These are phyloP conservation scores for Solanum ossicruentum DNA, from an alignment of 257 asterid genomes.

Conservation along the genomic window DNA sequence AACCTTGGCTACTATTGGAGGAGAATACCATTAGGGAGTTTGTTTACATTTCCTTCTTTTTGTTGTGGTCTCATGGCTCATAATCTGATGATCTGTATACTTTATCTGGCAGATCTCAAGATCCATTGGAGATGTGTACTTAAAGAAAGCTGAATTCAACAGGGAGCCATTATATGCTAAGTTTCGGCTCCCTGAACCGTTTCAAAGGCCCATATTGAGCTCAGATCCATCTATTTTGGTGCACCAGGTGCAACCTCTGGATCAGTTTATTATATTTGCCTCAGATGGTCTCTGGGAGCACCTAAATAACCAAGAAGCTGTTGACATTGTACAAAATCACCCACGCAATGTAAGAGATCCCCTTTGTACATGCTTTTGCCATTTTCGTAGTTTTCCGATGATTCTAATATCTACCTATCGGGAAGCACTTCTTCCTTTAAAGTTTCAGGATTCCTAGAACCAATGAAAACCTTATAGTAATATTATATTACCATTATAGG, in stretches of 20 bases:
- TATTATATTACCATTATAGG: neutral
- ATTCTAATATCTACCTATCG: neutral
- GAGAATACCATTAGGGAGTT: neutral
- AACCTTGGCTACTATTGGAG: neutral
- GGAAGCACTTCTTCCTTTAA: neutral
- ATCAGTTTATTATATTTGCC: constrained; percentile 63
- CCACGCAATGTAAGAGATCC: constrained; percentile 40
- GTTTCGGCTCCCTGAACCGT: constrained; percentile 56
- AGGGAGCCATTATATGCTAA: constrained; percentile 62
- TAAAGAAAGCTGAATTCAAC: constrained; percentile 59
- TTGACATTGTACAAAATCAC: constrained; percentile 54
- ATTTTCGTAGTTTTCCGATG: neutral
- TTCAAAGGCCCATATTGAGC: constrained; percentile 53
- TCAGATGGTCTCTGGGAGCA: constrained; percentile 88
- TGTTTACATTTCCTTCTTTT: neutral
- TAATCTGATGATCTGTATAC: neutral
- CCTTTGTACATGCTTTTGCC: neutral
- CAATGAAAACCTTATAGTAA: neutral
- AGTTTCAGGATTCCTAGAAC: neutral
- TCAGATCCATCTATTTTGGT: constrained; percentile 51
- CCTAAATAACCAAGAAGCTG: constrained; percentile 68
- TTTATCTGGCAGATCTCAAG: constrained; percentile 42
- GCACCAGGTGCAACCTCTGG: constrained; percentile 49
- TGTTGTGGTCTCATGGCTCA: neutral
- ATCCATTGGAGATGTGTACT: constrained; percentile 68